A percentile compares a stretch with the other conserved stretches of the same genome.
Evolutionary conservation across 139 green algal genomes (phyloP).

Genomic region (Nannochloris sp.): DNA sequence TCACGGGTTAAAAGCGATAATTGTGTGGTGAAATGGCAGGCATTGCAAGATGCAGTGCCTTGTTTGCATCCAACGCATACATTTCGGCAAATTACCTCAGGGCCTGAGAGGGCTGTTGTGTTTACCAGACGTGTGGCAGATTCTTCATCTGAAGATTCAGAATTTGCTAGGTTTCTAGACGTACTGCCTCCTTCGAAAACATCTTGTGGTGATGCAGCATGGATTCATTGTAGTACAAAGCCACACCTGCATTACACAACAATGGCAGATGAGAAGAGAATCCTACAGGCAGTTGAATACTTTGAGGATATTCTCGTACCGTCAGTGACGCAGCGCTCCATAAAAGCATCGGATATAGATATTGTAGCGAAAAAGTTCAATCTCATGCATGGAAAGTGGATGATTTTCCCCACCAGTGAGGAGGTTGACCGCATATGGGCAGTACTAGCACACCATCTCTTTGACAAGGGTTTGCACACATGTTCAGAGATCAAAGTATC

Average conservation of each 20-base stretch:
- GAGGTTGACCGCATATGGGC: slow-evolving; percentile 21
- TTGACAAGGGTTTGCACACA: background rate
- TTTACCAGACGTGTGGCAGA: background rate
- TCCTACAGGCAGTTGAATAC: slow-evolving; percentile 19
- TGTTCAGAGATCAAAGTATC: slow-evolving; percentile 23
- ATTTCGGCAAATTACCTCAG: slow-evolving; percentile 10
- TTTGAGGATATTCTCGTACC: slow-evolving; percentile 12
- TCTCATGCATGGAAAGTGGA: slow-evolving; percentile 22
- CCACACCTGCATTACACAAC: background rate
- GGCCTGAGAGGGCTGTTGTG: slow-evolving; percentile 26
- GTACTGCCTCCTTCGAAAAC: slow-evolving; percentile 17
- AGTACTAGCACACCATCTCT: background rate
- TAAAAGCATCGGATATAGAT: slow-evolving; percentile 12
- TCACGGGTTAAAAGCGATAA: slow-evolving; percentile 17
- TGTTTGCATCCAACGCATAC: slow-evolving; percentile 28
- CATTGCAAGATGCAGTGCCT: slow-evolving; percentile 21
- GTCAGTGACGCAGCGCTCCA: too few species aligned
- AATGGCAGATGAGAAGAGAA: slow-evolving; percentile 11
- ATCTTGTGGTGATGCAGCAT: slow-evolving; percentile 26
- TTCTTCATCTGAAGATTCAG: background rate
- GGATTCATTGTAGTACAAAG: slow-evolving; percentile 10
- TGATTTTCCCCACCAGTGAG: slow-evolving; percentile 15
- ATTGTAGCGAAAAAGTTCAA: slow-evolving; percentile 11
- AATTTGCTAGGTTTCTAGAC: slow-evolving; percentile 8
- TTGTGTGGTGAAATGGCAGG: slow-evolving; percentile 8